A percentile compares a stretch with the other conserved stretches of the same genome.
These are phyloP conservation scores for Orobanche coerulescens DNA, from an alignment of 257 asterid species.

Conservation along the genomic window DNA sequence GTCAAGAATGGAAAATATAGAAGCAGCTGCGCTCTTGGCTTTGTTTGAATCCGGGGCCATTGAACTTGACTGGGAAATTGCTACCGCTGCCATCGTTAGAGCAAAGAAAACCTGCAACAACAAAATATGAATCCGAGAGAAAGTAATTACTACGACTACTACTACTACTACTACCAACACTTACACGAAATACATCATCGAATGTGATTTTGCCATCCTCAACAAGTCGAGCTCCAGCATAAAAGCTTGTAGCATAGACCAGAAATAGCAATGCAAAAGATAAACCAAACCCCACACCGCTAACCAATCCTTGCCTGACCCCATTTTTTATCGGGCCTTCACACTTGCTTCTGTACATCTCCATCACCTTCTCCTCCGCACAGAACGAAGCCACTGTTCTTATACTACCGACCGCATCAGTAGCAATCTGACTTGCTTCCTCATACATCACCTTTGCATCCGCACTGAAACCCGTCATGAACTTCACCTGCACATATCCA, in stretches of 20 bases:
- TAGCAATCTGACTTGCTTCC: slow-evolving; percentile 87
- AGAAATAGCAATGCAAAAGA: slow-evolving; percentile 50
- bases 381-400: slow-evolving; percentile 86
- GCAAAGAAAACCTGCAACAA: slow-evolving; percentile 76
- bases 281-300: slow-evolving; percentile 71
- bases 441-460: slow-evolving; percentile 71
- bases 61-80: slow-evolving; percentile 76
- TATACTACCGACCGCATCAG: slow-evolving; percentile 82
- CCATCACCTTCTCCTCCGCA: slow-evolving; percentile 80
- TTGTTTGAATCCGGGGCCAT: slow-evolving; percentile 75
- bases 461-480: slow-evolving; percentile 51
- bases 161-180: slow-evolving; percentile 21
- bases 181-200: slow-evolving; percentile 72
- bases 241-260: slow-evolving; percentile 78
- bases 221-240: slow-evolving; percentile 82
- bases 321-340: slow-evolving; percentile 67
- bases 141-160: too few relatives aligned
- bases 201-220: slow-evolving; percentile 60
- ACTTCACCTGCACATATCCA: slow-evolving; percentile 44
- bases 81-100: slow-evolving; percentile 75
- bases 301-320: slow-evolving; percentile 57
- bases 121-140: background rate
- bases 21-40: slow-evolving; percentile 78
- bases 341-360: slow-evolving; percentile 56
- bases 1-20: slow-evolving; percentile 66